Conservation (phyloP, 2,329 filamentous ascomycete species). For the Alternaria burnsii region DNA sequence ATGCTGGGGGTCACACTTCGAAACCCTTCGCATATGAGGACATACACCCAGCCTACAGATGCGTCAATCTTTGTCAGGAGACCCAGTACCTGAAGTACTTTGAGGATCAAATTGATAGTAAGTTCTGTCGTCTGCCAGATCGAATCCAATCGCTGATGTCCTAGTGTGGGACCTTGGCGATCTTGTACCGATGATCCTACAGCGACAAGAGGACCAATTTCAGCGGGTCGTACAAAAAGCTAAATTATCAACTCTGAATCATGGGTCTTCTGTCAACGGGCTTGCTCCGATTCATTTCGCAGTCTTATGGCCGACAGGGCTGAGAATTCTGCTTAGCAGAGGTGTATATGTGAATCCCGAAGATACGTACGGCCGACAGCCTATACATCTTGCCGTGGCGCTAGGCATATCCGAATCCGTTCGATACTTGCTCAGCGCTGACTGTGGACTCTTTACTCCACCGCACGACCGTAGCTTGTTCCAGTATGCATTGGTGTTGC, state of each 20-base stretch:
- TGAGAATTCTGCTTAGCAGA: not conserved
- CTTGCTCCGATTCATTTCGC: not conserved
- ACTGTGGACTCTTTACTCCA: not conserved
- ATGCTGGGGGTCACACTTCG: not conserved
- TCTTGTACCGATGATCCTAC: not conserved
- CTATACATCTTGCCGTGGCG: not conserved
- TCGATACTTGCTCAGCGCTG: not conserved
- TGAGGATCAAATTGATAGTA: not conserved
- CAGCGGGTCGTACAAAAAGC: not conserved
- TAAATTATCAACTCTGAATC: not conserved
- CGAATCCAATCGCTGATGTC: not conserved
- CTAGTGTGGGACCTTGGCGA: not conserved
- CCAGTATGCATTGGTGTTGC: too few species aligned
- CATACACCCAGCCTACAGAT: rapidly evolving
- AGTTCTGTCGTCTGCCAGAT: rapidly evolving
- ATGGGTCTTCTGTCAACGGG: not conserved
- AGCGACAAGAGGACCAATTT: not conserved
- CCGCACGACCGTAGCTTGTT: too few species aligned
- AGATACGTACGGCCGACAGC: not conserved
- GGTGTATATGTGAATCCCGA: not conserved
- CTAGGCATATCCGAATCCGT: not conserved
- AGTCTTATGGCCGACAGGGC: not conserved
- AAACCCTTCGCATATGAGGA: not conserved
- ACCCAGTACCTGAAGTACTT: rapidly evolving
- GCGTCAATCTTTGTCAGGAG: rapidly evolving